These are phyloP conservation scores for Pestalotiopsis sp. DNA, from an alignment of 2,329 filamentous ascomycete genomes.

Conservation along the genomic window DNA sequence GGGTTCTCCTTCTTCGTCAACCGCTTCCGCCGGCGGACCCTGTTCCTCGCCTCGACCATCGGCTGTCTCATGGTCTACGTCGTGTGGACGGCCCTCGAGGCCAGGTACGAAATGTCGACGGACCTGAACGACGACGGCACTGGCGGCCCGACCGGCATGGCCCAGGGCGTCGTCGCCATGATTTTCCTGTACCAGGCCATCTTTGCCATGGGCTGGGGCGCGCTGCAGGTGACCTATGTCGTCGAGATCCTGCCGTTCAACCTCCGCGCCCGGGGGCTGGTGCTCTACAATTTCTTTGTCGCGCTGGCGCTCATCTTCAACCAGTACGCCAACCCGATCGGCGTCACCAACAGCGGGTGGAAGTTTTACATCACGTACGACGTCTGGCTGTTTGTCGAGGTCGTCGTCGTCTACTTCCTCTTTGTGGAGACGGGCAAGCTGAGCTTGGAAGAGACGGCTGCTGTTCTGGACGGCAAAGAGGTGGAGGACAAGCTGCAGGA, in stretches of 20 bases:
- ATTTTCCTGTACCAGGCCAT: slow-evolving; percentile 36
- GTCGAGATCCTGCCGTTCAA: slow-evolving; percentile 36
- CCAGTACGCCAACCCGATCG: slow-evolving; percentile 26
- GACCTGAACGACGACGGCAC: slow-evolving; percentile 19
- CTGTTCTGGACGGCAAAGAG: slow-evolving; percentile 30
- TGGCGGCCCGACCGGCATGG: slow-evolving; percentile 17
- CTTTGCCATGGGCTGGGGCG: slow-evolving; percentile 33
- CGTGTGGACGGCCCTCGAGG: slow-evolving; percentile 19
- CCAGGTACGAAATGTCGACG: slow-evolving; percentile 31
- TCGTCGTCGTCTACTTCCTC: slow-evolving; percentile 27
- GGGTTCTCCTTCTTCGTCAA: slow-evolving; percentile 40
- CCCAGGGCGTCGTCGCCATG: slow-evolving; percentile 29
- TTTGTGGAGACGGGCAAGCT: slow-evolving; percentile 43
- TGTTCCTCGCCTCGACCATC: slow-evolving; percentile 25
- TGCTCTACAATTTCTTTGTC: slow-evolving; percentile 30
- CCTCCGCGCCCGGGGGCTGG: slow-evolving; percentile 22
- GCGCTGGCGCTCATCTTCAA: slow-evolving; percentile 23
- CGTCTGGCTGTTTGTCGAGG: slow-evolving; percentile 21
- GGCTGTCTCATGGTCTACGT: slow-evolving; percentile 19
- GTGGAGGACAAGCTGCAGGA: slow-evolving; percentile 13
- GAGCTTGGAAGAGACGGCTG: slow-evolving; percentile 39
- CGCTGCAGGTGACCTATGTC: slow-evolving; percentile 32
- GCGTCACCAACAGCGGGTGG: slow-evolving; percentile 21
- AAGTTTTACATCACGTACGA: slow-evolving; percentile 26
- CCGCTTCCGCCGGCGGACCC: slow-evolving; percentile 20